Evolutionary conservation across 2,329 filamentous ascomycete species (phyloP), one percentile per base, ranked within the genome.

Genomic region (Juglanconis juglandina): DNA sequence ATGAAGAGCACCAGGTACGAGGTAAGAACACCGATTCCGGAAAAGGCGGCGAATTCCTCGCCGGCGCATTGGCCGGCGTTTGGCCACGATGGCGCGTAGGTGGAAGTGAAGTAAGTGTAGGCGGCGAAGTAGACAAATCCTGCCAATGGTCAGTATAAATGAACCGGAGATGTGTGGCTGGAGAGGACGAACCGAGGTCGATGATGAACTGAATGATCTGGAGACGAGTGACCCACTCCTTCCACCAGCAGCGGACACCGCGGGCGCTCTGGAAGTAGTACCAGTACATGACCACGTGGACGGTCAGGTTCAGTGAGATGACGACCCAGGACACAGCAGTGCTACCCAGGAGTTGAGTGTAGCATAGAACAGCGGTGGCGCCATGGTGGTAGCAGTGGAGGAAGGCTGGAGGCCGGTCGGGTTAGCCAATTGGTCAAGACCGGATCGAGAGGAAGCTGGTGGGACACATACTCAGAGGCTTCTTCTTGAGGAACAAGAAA

Each of bases 231-330:
- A 98, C 96, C 89, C 94, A 98, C 80, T 97, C 92, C 89, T 98
- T 98, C 94, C 94, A 98, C 93, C 93, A 97, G 79, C 97, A 95
- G 71, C 88, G 89, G 76, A 98, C 87, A 68, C 95, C 95, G 69
- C 94, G 92, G 58, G 94, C 93, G 72, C 91, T 94, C 84, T 98
- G 94, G 88, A 98, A 98, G 86, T 98, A 98, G 87, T 98, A 98
- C 93, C 93, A 97, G 88, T 98, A 98, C 94, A 98, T 98, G 74
- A 97, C 90, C 61, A 98, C 94, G 79, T 98, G 94, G 58, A 98
- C 94, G 65, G 86, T 87, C 72, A 98, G 80, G 84, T 98, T 98
- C 69, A 98, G 86, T 57, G 87, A 89, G 74, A 98, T 98, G 64
- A 89, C 88, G 59, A 96, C 91, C 94, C 94, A 98, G 63, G 93